Conservation (phyloP, 768 basidiomycete genomes). For the Saitozyma podzolica region DNA sequence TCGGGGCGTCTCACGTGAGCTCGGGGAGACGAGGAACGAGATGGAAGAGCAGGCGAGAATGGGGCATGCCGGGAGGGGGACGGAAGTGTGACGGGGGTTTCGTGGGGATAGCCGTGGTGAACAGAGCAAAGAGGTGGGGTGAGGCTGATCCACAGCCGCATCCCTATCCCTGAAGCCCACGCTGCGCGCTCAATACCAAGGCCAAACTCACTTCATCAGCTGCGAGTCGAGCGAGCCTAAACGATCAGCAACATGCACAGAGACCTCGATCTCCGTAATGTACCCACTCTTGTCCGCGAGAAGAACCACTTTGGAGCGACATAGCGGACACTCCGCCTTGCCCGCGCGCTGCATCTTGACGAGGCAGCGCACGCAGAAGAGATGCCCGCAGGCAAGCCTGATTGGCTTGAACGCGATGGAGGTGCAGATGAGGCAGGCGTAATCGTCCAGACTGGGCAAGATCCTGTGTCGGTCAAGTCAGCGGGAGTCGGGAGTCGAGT, state of each 20-base stretch:
- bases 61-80: not conserved
- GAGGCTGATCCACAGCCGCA: not conserved
- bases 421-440: constrained; percentile 82
- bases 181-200: not conserved
- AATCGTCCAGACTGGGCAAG: constrained; percentile 58
- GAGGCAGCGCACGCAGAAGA: constrained; percentile 59
- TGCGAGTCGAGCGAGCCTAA: constrained; percentile 45
- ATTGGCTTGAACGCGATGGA: constrained; percentile 91
- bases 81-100: not conserved
- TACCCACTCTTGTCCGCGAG: constrained; percentile 72
- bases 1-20: not conserved
- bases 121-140: not conserved
- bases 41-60: not conserved
- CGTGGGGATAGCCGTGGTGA: too few relatives aligned
- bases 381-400: constrained; percentile 73
- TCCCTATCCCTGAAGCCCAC: not conserved
- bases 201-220: constrained; percentile 48
- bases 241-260: constrained; percentile 1
- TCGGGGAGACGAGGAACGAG: not conserved
- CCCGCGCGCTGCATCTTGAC: constrained; percentile 88
- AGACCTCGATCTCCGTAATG: not conserved
- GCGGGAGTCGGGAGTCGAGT: constrained; percentile 58
- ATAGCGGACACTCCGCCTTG: constrained; percentile 76
- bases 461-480: constrained; percentile 17
- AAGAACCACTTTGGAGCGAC: constrained; percentile 73